These are phyloP conservation scores for Colletotrichum echinochloae DNA, from an alignment of 2,329 filamentous ascomycete species.

Conservation along the genomic window DNA sequence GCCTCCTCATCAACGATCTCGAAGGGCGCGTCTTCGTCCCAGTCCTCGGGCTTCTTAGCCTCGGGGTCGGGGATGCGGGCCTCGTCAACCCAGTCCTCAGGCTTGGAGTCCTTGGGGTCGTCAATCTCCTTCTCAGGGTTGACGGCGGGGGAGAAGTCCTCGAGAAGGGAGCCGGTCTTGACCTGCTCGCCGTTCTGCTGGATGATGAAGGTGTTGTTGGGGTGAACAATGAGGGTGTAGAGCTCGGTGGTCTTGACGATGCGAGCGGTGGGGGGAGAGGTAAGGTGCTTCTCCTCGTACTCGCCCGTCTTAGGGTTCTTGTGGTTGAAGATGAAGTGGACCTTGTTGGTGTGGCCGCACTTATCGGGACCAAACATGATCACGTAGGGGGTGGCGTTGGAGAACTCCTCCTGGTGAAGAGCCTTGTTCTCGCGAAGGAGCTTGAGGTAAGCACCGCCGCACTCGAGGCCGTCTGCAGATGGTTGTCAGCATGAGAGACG, in stretches of 20 bases:
- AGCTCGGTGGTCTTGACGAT: constrained; percentile 93
- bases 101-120: constrained; percentile 93
- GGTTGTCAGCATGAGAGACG: constrained; percentile 6
- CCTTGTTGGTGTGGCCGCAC: constrained; percentile 99
- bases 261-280: constrained; percentile 83
- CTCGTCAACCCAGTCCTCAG: constrained; percentile 95
- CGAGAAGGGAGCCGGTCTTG: constrained; percentile 90
- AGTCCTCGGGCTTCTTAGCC: constrained; percentile 96
- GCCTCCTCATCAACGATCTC: constrained; percentile 96
- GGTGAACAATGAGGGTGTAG: constrained; percentile 96
- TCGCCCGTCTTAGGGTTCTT: constrained; percentile 99
- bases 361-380: constrained; percentile 99
- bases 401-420: constrained; percentile 97
- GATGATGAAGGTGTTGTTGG: constrained; percentile 95
- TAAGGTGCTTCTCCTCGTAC: constrained; percentile 99
- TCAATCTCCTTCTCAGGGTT: constrained; percentile 97
- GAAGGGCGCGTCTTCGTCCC: constrained; percentile 98
- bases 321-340: constrained; percentile 99
- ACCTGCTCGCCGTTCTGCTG: constrained; percentile 89
- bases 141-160: constrained; percentile 93
- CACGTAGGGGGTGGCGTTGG: constrained; percentile 95
- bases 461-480: constrained; percentile 85
- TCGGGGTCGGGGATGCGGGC: constrained; percentile 91
- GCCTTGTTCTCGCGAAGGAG: constrained; percentile 97
- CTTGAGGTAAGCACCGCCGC: constrained; percentile 99